Percentiles rank a stretch among this genome's conserved stretches.
Conservation (phyloP, 495 filamentous ascomycete species). For the Poronia punctata region DNA sequence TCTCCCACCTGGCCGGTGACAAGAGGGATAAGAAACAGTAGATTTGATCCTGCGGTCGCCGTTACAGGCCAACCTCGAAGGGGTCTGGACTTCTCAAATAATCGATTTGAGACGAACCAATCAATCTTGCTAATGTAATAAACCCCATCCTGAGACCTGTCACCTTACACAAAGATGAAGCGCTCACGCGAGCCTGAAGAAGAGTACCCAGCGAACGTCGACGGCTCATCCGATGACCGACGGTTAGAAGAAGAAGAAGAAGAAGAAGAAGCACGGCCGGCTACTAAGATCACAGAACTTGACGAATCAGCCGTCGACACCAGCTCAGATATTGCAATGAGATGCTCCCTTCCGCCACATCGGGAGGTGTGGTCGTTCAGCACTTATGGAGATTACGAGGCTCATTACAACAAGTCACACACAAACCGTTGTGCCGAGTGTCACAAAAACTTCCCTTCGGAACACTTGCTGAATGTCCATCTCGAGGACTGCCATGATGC, state of each 20-base stretch:
- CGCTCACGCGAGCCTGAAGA: slow-evolving; percentile 47
- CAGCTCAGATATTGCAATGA: slow-evolving; percentile 45
- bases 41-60: too few species aligned
- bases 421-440: slow-evolving; percentile 80
- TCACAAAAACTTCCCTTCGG: slow-evolving; percentile 67
- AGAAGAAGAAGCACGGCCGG: slow-evolving; percentile 10
- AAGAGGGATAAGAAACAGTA: not conserved
- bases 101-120: not conserved
- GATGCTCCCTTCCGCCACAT: slow-evolving; percentile 76
- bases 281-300: slow-evolving; percentile 38
- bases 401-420: slow-evolving; percentile 76
- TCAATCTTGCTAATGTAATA: slow-evolving; percentile 21
- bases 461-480: slow-evolving; percentile 68
- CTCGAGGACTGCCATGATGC: slow-evolving; percentile 91
- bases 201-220: slow-evolving; percentile 9
- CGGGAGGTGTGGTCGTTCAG: slow-evolving; percentile 58
- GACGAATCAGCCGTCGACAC: slow-evolving; percentile 28
- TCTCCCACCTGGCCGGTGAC: too few species aligned
- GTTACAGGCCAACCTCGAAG: too few species aligned
- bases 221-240: slow-evolving; percentile 1
- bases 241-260: slow-evolving; percentile 13
- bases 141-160: slow-evolving; percentile 14
- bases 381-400: slow-evolving; percentile 76
- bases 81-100: not conserved
- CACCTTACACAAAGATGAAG: slow-evolving; percentile 34